Percentiles rank a stretch among this genome's conserved stretches.
These are phyloP conservation scores for Colletotrichum sp. DNA, from an alignment of 2,329 filamentous ascomycete genomes.

Conservation along the genomic window DNA sequence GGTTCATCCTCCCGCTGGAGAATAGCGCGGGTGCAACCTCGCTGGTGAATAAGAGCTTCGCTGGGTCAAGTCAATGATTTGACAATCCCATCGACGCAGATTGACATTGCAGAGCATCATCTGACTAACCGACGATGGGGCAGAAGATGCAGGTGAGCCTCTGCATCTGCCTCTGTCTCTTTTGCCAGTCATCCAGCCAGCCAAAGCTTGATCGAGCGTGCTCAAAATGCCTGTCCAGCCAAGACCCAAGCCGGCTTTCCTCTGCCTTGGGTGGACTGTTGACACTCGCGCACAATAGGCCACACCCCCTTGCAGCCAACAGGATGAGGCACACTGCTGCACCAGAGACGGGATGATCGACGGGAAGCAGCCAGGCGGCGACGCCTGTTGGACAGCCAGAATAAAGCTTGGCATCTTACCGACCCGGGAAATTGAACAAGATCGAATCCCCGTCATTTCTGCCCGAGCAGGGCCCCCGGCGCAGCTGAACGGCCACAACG, in stretches of 20 bases:
- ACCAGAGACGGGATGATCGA: constrained; percentile 20
- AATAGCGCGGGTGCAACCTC: constrained; percentile 22
- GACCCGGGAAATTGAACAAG: constrained; percentile 13
- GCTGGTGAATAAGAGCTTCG: constrained; percentile 3
- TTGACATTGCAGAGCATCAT: background rate
- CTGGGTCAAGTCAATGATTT: constrained; percentile 5
- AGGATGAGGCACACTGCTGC: constrained; percentile 5
- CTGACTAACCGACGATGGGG: background rate
- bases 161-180: background rate
- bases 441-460: constrained; percentile 16
- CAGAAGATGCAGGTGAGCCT: background rate
- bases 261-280: background rate
- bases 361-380: constrained; percentile 19
- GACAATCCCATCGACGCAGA: background rate
- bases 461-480: background rate
- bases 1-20: constrained; percentile 21
- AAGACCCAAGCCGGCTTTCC: constrained; percentile 1
- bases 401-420: constrained; percentile 17
- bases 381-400: constrained; percentile 14
- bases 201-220: background rate
- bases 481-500: background rate
- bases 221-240: background rate
- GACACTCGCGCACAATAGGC: background rate
- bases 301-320: constrained; percentile 18
- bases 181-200: background rate